These are phyloP conservation scores for Fusarium sp. DNA, from an alignment of 2,329 filamentous ascomycete genomes.

Conservation along the genomic window DNA sequence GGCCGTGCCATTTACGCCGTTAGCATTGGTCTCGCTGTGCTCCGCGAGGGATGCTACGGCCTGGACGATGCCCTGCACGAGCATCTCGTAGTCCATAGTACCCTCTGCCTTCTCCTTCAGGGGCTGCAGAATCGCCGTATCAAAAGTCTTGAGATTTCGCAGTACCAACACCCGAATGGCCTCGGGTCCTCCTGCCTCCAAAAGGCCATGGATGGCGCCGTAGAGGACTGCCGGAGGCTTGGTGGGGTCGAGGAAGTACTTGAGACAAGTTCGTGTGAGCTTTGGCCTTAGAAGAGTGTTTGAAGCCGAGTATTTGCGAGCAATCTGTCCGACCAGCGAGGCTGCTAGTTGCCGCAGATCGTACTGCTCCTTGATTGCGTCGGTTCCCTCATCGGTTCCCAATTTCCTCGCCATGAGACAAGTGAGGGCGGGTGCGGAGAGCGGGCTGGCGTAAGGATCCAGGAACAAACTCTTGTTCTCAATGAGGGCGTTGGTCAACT, in stretches of 20 bases:
- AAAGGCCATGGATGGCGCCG: conserved; percentile 86
- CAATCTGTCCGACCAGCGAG: conserved; percentile 84
- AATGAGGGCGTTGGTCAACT: conserved; percentile 87
- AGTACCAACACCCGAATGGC: conserved; percentile 71
- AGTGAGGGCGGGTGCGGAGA: conserved; percentile 91
- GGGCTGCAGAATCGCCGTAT: conserved; percentile 67
- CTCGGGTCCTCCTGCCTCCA: conserved; percentile 80
- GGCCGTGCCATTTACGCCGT: conserved; percentile 59
- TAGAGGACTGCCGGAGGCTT: conserved; percentile 90
- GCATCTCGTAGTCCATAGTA: conserved; percentile 68
- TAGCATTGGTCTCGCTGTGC: conserved; percentile 52
- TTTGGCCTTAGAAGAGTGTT: conserved; percentile 89
- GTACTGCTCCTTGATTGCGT: conserved; percentile 77
- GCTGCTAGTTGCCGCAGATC: conserved; percentile 88
- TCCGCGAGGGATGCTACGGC: conserved; percentile 64
- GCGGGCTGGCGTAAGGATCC: conserved; percentile 72
- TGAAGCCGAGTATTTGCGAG: conserved; percentile 83
- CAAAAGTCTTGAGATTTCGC: conserved; percentile 70
- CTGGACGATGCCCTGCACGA: conserved; percentile 70
- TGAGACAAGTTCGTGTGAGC: conserved; percentile 92
- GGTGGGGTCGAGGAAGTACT: conserved; percentile 89
- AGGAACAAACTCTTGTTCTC: conserved; percentile 85
- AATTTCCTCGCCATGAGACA: conserved; percentile 87
- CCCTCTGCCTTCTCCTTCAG: conserved; percentile 67
- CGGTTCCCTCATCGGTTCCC: conserved; percentile 70